Percentiles rank a stretch among this genome's conserved stretches.
Evolutionary conservation across 2,329 filamentous ascomycete species (phyloP).

Genomic region (Tympanopsis confertula): DNA sequence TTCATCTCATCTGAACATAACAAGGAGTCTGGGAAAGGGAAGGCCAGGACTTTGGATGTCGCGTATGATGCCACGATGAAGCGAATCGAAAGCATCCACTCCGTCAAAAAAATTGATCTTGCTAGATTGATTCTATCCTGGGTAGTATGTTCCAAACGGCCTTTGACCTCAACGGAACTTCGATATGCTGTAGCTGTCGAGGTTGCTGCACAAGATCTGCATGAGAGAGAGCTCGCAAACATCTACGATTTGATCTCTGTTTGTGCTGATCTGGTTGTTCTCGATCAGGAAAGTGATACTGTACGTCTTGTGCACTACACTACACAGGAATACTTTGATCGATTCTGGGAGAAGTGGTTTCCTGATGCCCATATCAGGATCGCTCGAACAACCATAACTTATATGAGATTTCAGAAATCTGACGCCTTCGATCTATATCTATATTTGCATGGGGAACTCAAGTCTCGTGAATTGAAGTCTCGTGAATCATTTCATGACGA

Average conservation of each 20-base stretch:
- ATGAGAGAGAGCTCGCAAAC: neutral
- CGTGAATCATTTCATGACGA: too few species aligned
- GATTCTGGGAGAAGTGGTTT: conserved; percentile 5
- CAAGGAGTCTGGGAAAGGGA: too few species aligned
- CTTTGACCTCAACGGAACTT: neutral
- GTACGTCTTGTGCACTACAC: conserved; percentile 8
- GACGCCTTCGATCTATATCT: conserved; percentile 3
- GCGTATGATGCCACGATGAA: neutral
- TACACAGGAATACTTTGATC: conserved; percentile 9
- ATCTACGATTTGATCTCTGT: conserved; percentile 1
- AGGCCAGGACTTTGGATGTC: neutral
- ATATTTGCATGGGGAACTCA: conserved; percentile 2
- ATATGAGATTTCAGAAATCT: conserved; percentile 9
- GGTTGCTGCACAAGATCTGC: neutral
- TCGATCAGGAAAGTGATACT: conserved; percentile 5
- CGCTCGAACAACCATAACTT: conserved; percentile 8
- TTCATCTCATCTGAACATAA: neutral
- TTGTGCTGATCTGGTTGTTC: conserved; percentile 6
- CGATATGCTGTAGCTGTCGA: neutral
- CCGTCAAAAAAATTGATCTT: neutral
- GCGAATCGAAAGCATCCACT: neutral
- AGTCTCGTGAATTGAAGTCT: too few species aligned
- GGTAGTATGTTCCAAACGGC: neutral
- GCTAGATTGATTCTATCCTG: neutral
- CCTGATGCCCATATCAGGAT: conserved; percentile 6